These are phyloP conservation scores for Epichloe uncinata DNA, from an alignment of 2,329 filamentous ascomycete genomes.

Conservation along the genomic window DNA sequence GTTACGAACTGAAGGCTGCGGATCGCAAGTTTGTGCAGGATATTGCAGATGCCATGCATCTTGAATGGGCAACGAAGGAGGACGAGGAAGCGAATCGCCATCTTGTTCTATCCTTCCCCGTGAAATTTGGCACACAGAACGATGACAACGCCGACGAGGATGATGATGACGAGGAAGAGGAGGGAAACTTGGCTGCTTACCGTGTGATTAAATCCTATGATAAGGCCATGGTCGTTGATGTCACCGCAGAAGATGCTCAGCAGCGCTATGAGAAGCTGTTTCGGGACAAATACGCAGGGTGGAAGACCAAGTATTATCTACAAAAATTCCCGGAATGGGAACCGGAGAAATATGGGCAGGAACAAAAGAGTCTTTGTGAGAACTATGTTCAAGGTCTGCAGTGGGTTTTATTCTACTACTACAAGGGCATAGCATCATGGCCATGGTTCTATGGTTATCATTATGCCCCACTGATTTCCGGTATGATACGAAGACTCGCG, in stretches of 20 bases:
- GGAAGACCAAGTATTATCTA: constrained; percentile 91
- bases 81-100: constrained; percentile 42
- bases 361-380: constrained; percentile 71
- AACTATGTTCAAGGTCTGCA: constrained; percentile 97
- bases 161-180: constrained; percentile 40
- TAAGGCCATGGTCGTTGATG: constrained; percentile 72
- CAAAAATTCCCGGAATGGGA: constrained; percentile 83
- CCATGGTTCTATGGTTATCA: constrained; percentile 97
- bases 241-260: constrained; percentile 66
- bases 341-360: constrained; percentile 57
- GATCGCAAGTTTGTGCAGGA: constrained; percentile 92
- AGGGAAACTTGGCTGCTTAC: constrained; percentile 73
- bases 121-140: constrained; percentile 43
- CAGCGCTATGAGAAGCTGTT: constrained; percentile 72
- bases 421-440: constrained; percentile 93
- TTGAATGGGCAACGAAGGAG: constrained; percentile 44
- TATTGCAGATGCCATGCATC: constrained; percentile 50
- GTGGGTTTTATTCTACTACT: constrained; percentile 98
- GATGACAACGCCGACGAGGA: constrained; percentile 21
- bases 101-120: constrained; percentile 36
- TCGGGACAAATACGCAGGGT: constrained; percentile 74
- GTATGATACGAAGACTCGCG: constrained; percentile 24
- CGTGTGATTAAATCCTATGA: constrained; percentile 86
- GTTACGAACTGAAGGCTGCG: constrained; percentile 57
- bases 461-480: constrained; percentile 92